Evolutionary conservation across 2,329 filamentous ascomycete genomes (phyloP).

Genomic region (Fusarium brevicatenulatum): DNA sequence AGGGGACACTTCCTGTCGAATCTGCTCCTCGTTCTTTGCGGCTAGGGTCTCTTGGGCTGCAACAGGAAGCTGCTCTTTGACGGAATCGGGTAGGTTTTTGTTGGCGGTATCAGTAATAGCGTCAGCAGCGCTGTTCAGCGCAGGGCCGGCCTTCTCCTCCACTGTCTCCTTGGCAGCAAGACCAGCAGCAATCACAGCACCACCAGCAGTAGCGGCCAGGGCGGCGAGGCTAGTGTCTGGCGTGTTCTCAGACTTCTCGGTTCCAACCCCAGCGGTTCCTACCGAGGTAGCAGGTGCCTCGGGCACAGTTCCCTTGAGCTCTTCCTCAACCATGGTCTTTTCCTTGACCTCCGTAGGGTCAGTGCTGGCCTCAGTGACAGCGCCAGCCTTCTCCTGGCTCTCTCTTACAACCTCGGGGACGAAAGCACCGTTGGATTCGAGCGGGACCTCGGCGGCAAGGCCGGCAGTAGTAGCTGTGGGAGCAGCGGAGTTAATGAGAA

Average conservation of each 20-base stretch:
- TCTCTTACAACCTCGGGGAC: constrained; percentile 69
- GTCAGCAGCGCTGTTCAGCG: constrained; percentile 50
- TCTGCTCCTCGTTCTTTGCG: constrained; percentile 54
- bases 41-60: constrained; percentile 61
- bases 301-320: constrained; percentile 74
- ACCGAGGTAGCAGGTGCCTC: constrained; percentile 68
- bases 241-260: constrained; percentile 61
- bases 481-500: constrained; percentile 63
- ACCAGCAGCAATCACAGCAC: constrained; percentile 46
- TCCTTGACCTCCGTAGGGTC: constrained; percentile 73
- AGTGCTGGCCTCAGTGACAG: constrained; percentile 74
- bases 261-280: constrained; percentile 62
- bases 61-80: constrained; percentile 62
- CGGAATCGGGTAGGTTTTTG: constrained; percentile 63
- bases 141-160: constrained; percentile 51
- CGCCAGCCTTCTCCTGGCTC: constrained; percentile 74
- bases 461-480: constrained; percentile 73
- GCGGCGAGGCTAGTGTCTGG: constrained; percentile 55
- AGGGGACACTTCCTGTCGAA: constrained; percentile 57
- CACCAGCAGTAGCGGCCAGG: constrained; percentile 50
- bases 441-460: constrained; percentile 74
- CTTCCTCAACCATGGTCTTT: constrained; percentile 76
- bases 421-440: constrained; percentile 60
- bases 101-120: constrained; percentile 54
- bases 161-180: constrained; percentile 49